These are phyloP conservation scores for Microsporum canis DNA, from an alignment of 2,329 filamentous ascomycete species.

Conservation along the genomic window DNA sequence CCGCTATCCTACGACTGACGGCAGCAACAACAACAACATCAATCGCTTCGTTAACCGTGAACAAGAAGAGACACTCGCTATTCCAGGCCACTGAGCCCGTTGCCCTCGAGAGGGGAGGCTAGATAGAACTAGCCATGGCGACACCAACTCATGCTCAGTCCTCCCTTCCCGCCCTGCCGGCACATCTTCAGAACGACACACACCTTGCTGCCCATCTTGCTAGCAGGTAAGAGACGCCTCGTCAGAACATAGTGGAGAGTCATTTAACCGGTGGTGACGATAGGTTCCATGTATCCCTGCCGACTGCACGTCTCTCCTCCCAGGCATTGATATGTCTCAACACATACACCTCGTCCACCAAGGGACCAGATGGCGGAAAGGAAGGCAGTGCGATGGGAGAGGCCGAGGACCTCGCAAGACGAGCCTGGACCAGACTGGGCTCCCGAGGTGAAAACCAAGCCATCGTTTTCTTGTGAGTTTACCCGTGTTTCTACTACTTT, in stretches of 20 bases:
- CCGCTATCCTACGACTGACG: background rate
- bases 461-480: slow-evolving; percentile 75
- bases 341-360: slow-evolving; percentile 81
- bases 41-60: too few species aligned
- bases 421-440: slow-evolving; percentile 75
- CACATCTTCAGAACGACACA: slow-evolving; percentile 48
- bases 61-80: background rate
- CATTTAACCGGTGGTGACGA: background rate
- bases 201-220: slow-evolving; percentile 41
- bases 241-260: too few species aligned
- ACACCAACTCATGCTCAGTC: slow-evolving; percentile 59
- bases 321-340: slow-evolving; percentile 88
- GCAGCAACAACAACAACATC: background rate
- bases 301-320: slow-evolving; percentile 78
- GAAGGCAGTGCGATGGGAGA: slow-evolving; percentile 87
- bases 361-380: slow-evolving; percentile 79
- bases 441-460: slow-evolving; percentile 88
- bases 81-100: background rate
- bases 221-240: slow-evolving; percentile 31
- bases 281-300: slow-evolving; percentile 87
- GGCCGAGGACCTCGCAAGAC: slow-evolving; percentile 79
- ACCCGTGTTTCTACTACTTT: too few species aligned
- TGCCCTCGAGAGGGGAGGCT: background rate
- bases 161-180: slow-evolving; percentile 76
- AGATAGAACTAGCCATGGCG: slow-evolving; percentile 26